These are phyloP conservation scores for Picochlorum sp. DNA, from an alignment of 139 green algal species.

Conservation along the genomic window DNA sequence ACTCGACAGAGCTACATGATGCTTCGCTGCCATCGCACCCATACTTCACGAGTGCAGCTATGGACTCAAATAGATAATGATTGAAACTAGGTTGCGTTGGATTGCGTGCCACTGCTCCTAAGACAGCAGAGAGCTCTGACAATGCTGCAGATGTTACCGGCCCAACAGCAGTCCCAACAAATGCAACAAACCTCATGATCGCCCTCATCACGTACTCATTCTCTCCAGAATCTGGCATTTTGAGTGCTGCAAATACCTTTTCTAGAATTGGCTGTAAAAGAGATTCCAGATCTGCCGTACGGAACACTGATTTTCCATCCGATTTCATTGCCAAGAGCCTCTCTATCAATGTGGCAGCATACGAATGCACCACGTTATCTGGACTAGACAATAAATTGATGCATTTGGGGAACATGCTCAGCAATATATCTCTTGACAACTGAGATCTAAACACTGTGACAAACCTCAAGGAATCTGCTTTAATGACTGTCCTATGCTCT, in stretches of 20 bases:
- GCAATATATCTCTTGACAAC: slow-evolving; percentile 57
- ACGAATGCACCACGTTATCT: slow-evolving; percentile 92
- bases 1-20: slow-evolving; percentile 58
- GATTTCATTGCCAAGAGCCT: slow-evolving; percentile 53
- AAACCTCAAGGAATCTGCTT: slow-evolving; percentile 95
- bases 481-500: slow-evolving; percentile 71
- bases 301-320: slow-evolving; percentile 41
- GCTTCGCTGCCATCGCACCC: slow-evolving; percentile 15
- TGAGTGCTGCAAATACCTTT: slow-evolving; percentile 79
- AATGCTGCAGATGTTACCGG: slow-evolving; percentile 47
- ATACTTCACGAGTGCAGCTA: slow-evolving; percentile 77
- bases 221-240: slow-evolving; percentile 71
- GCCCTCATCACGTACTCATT: slow-evolving; percentile 93
- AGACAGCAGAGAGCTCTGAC: slow-evolving; percentile 48
- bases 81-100: slow-evolving; percentile 91
- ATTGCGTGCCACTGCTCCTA: slow-evolving; percentile 86
- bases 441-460: slow-evolving; percentile 83
- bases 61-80: slow-evolving; percentile 95
- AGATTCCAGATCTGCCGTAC: slow-evolving; percentile 52
- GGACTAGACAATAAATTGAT: slow-evolving; percentile 46
- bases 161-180: slow-evolving; percentile 52
- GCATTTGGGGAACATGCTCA: slow-evolving; percentile 53
- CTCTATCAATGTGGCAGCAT: slow-evolving; percentile 88
- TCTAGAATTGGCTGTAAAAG: slow-evolving; percentile 60
- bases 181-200: slow-evolving; percentile 81